Conservation (phyloP, 1,284 basidiomycete genomes). For the Cryptococcus floricola region DNA sequence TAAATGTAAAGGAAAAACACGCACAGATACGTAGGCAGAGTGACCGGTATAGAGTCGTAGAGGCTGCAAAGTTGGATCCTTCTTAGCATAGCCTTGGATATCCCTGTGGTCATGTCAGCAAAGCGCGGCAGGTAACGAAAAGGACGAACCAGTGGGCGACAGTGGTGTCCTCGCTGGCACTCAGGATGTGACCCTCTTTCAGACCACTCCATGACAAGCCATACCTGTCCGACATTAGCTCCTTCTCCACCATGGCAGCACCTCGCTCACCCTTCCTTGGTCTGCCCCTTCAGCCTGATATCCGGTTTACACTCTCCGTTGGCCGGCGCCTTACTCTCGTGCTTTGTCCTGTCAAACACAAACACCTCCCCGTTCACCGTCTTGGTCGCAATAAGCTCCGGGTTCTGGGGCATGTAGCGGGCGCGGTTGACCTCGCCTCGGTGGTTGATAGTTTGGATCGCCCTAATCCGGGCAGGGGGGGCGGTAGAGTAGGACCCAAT, state of each 20-base stretch:
- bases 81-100: conserved; percentile 81
- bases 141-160: conserved; percentile 81
- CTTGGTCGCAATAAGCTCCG: conserved; percentile 94
- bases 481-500: conserved; percentile 74
- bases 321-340: conserved; percentile 84
- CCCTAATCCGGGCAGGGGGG: conserved; percentile 71
- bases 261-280: conserved; percentile 72
- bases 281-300: conserved; percentile 84
- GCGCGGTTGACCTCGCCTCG: conserved; percentile 95
- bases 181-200: conserved; percentile 78
- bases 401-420: conserved; percentile 98
- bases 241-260: neutral
- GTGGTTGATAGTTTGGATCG: conserved; percentile 94
- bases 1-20: conserved; percentile 38
- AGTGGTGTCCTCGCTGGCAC: conserved; percentile 92
- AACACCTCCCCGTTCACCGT: conserved; percentile 84
- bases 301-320: conserved; percentile 84
- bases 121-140: neutral
- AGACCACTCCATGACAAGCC: conserved; percentile 88
- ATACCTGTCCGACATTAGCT: conserved; percentile 57
- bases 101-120: conserved; percentile 61
- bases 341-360: conserved; percentile 95
- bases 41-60: conserved; percentile 80
- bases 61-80: conserved; percentile 72
- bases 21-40: conserved; percentile 79